phyloP scores from a whole-genome alignment of 2,329 filamentous ascomycete genomes.

The Westerdykella aurantiaca region DNA sequence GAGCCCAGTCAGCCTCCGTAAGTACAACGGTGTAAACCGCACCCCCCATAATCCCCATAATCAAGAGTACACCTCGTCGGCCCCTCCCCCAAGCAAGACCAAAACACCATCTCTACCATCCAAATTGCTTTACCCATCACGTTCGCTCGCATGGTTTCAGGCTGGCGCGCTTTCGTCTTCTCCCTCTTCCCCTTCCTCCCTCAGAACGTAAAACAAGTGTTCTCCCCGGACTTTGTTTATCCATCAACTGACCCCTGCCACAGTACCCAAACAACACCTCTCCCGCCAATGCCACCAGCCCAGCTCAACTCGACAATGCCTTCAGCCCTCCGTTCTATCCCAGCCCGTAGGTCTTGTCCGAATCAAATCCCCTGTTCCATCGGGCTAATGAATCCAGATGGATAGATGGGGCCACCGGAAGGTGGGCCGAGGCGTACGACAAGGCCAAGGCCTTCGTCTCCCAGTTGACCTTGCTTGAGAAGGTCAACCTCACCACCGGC shows the following conservation, averaged over 20 bases:
- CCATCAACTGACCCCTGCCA: conserved; percentile 21
- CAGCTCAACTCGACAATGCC: conserved; percentile 22
- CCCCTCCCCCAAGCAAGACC: conserved; percentile 1
- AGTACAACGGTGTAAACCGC: conserved; percentile 11
- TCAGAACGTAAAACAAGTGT: conserved; percentile 16
- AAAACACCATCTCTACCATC: conserved; percentile 5
- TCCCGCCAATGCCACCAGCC: conserved; percentile 14
- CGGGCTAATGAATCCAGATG: conserved; percentile 44
- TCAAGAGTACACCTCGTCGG: no score
- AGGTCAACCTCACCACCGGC: conserved; percentile 92
- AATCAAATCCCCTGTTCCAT: background rate
- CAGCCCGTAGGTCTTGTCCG: conserved; percentile 50
- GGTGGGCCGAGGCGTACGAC: conserved; percentile 68
- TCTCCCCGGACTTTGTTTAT: conserved; percentile 15
- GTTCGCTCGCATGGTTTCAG: conserved; percentile 23
- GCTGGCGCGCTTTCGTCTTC: conserved; percentile 17
- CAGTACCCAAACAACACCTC: conserved; percentile 25
- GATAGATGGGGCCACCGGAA: conserved; percentile 64
- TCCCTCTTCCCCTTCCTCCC: conserved; percentile 30
- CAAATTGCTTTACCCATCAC: conserved; percentile 7
- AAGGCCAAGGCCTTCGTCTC: conserved; percentile 76
- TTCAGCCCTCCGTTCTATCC: conserved; percentile 67
- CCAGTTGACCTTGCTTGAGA: conserved; percentile 76
- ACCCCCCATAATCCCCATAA: no score
- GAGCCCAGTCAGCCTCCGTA: conserved; percentile 23